Evolutionary conservation across 768 basidiomycete genomes (phyloP).

Genomic region (Pleurotus giganteus): DNA sequence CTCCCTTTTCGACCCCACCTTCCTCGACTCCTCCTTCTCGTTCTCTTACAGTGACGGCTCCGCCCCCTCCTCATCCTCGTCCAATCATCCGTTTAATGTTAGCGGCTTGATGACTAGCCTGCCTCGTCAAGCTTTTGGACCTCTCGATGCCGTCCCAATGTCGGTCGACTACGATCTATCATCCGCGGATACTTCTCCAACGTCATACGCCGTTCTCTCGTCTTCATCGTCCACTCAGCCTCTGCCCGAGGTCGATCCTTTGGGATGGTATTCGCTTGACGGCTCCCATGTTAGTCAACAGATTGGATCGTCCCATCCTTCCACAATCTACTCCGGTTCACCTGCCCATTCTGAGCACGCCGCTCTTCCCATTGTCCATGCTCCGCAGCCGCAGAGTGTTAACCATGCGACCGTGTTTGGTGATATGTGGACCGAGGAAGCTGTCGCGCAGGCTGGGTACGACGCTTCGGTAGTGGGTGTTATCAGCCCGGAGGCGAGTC

Average conservation of each 20-base stretch:
- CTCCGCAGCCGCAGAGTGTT: conserved; percentile 21
- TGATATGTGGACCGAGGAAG: conserved; percentile 18
- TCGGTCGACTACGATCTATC: conserved; percentile 1
- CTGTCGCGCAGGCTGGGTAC: not conserved
- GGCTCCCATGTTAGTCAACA: conserved; percentile 12
- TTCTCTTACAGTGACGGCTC: conserved; percentile 15
- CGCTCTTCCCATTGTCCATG: conserved; percentile 18
- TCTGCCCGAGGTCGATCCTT: conserved; percentile 16
- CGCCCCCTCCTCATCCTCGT: conserved; percentile 5
- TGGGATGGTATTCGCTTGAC: conserved; percentile 16
- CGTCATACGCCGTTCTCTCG: conserved; percentile 5
- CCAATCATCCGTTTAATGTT: conserved; percentile 9
- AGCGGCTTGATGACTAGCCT: conserved; percentile 22
- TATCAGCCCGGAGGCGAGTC: not conserved
- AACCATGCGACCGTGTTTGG: conserved; percentile 13
- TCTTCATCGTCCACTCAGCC: conserved; percentile 12
- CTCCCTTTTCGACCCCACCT: conserved; percentile 45
- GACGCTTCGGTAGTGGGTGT: not conserved
- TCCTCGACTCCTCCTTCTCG: conserved; percentile 28
- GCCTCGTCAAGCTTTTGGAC: conserved; percentile 17
- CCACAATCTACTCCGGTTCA: conserved; percentile 43
- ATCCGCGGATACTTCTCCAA: not conserved
- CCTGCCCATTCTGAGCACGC: conserved; percentile 24
- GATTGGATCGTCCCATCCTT: conserved; percentile 27
- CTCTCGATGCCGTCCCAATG: conserved; percentile 10